Conservation (phyloP, 495 filamentous ascomycete species). For the Aspergillus affinis region DNA sequence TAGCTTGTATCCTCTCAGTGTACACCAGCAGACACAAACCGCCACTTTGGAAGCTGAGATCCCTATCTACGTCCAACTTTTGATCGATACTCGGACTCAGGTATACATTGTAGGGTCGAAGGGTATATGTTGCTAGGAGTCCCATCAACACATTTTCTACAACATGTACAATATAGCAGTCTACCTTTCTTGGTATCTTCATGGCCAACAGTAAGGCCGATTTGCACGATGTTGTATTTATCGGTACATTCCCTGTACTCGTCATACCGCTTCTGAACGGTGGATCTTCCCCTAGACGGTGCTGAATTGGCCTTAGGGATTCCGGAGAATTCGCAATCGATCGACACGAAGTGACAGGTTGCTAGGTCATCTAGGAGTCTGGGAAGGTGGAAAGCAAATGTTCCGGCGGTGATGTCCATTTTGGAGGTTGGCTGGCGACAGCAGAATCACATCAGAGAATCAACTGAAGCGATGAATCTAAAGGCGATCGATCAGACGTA, state of each 20-base stretch:
- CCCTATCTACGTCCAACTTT: conserved; percentile 53
- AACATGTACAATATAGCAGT: conserved; percentile 1
- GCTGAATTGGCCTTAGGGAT: conserved; percentile 43
- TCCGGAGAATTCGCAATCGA: conserved; percentile 80
- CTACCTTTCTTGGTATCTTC: conserved; percentile 51
- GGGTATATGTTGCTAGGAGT: conserved; percentile 51
- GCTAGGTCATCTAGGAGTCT: conserved; percentile 57
- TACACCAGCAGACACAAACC: conserved; percentile 30
- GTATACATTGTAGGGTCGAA: conserved; percentile 69
- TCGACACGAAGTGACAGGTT: conserved; percentile 61
- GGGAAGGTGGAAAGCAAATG: conserved; percentile 57
- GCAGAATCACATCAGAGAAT: too few species aligned
- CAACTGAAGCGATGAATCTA: too few species aligned
- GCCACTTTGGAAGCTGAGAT: conserved; percentile 52
- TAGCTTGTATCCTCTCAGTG: neutral
- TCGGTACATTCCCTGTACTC: conserved; percentile 66
- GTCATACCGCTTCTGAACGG: conserved; percentile 64
- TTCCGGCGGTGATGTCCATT: conserved; percentile 64
- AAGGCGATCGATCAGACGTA: too few species aligned
- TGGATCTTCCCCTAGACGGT: conserved; percentile 29
- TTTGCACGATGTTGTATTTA: conserved; percentile 69
- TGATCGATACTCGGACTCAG: conserved; percentile 56
- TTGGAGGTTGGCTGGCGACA: neutral
- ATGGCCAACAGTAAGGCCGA: conserved; percentile 68
- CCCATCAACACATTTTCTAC: conserved; percentile 8